These are phyloP conservation scores for Nemania bipapillata DNA, from an alignment of 2,329 filamentous ascomycete genomes.

Conservation along the genomic window DNA sequence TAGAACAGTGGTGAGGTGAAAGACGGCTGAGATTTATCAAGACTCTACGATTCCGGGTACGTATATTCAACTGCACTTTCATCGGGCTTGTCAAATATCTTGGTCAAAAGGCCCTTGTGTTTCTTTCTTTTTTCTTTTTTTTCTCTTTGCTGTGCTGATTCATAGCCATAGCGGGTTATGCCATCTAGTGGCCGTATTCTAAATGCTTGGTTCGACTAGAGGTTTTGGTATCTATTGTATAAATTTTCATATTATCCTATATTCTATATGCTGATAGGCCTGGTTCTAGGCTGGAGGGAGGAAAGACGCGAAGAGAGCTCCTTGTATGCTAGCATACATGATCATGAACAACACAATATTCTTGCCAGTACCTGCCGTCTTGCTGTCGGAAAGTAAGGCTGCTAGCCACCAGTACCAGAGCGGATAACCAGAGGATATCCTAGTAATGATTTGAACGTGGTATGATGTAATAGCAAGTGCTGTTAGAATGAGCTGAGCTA, in stretches of 20 bases:
- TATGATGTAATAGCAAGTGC: constrained; percentile 79
- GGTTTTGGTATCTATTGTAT: too few relatives aligned
- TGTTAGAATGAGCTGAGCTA: constrained; percentile 77
- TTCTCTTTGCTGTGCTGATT: too few relatives aligned
- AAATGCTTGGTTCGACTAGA: too few relatives aligned
- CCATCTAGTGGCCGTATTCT: too few relatives aligned
- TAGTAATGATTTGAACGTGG: constrained; percentile 93
- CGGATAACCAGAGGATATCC: constrained; percentile 87
- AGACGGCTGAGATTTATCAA: too few relatives aligned
- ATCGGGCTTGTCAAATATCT: too few relatives aligned
- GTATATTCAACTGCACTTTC: too few relatives aligned
- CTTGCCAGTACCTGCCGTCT: constrained; percentile 48
- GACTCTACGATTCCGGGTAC: too few relatives aligned
- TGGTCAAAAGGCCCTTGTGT: too few relatives aligned
- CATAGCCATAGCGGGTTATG: too few relatives aligned
- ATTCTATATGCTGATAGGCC: background rate
- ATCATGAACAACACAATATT: constrained; percentile 73
- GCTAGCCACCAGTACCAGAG: constrained; percentile 89
- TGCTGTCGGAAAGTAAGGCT: constrained; percentile 54
- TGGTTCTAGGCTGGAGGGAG: constrained; percentile 79
- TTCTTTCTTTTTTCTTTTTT: too few relatives aligned
- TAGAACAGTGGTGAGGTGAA: too few relatives aligned
- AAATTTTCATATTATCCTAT: background rate
- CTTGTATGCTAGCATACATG: constrained; percentile 86
- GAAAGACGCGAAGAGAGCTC: constrained; percentile 85